A percentile compares a stretch with the other conserved stretches of the same genome.
Conservation (phyloP, 2,329 filamentous ascomycete species). For the Lecanicillium sp. region DNA sequence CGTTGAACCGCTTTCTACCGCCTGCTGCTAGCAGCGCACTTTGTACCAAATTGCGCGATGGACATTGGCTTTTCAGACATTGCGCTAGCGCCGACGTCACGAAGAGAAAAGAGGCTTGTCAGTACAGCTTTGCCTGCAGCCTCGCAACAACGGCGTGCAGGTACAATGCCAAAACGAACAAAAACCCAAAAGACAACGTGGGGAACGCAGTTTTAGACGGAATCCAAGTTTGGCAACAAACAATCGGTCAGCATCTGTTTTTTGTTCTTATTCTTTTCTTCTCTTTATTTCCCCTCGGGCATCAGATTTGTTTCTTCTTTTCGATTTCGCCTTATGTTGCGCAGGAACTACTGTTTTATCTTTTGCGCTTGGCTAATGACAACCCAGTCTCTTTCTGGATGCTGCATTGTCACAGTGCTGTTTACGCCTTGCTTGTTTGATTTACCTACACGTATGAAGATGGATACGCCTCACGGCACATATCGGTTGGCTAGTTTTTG, state of each 20-base stretch:
- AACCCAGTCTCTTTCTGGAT: neutral
- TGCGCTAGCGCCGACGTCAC: neutral
- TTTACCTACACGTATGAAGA: slow-evolving; percentile 27
- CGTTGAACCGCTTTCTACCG: neutral
- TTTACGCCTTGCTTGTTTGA: neutral
- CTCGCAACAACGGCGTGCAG: neutral
- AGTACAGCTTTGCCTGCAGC: neutral
- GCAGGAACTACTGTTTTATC: slow-evolving; percentile 15
- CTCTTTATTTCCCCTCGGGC: slow-evolving; percentile 1
- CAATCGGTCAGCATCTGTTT: slow-evolving; percentile 16
- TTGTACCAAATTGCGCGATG: neutral
- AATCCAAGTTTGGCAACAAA: slow-evolving; percentile 28
- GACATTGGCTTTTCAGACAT: neutral
- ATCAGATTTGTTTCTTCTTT: slow-evolving; percentile 13
- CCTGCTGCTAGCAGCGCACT: slow-evolving; percentile 8
- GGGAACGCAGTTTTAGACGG: slow-evolving; percentile 16
- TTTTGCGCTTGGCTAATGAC: slow-evolving; percentile 14
- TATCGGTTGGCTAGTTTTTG: slow-evolving; percentile 12
- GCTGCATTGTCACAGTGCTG: neutral
- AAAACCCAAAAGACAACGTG: no score
- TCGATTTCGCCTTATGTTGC: slow-evolving; percentile 6
- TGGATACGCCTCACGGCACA: slow-evolving; percentile 34
- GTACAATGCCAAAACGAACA: no score
- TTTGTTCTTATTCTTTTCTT: slow-evolving; percentile 8
- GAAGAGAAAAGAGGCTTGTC: neutral